phyloP scores from a whole-genome alignment of 441 rosid species.

The Croton setiger region DNA sequence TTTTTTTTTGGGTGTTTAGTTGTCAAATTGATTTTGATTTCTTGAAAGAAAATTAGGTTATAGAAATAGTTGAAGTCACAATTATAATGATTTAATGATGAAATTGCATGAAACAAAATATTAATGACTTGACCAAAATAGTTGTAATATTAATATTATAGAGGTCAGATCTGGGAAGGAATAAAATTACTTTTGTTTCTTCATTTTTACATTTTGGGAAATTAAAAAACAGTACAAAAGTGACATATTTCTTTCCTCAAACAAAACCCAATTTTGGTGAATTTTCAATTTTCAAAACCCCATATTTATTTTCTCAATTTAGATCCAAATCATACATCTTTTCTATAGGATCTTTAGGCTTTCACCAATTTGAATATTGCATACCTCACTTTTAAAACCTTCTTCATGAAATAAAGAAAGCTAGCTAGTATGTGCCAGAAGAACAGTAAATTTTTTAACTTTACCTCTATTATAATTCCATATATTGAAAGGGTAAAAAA shows the following conservation, averaged over 20 bases:
- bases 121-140: background rate
- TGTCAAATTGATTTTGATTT: conserved; percentile 12
- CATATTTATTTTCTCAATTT: background rate
- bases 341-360: background rate
- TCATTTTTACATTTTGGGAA: conserved; percentile 6
- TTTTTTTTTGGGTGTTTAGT: background rate
- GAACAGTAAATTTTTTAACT: background rate
- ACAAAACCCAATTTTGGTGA: conserved; percentile 3
- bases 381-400: background rate
- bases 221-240: background rate
- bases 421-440: background rate
- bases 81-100: background rate
- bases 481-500: no score
- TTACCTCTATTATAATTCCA: background rate
- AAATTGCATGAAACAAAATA: background rate
- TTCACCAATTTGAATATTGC: background rate
- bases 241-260: background rate
- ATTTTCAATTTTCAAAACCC: background rate
- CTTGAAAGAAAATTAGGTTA: background rate
- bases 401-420: background rate
- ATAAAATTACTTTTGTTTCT: background rate
- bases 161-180: conserved; percentile 20
- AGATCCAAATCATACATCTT: background rate
- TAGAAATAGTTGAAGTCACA: background rate
- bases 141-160: background rate